Percentiles rank a stretch among this genome's conserved stretches.
Conservation (phyloP, 2,329 filamentous ascomycete species). For the Venturia aucupariae region DNA sequence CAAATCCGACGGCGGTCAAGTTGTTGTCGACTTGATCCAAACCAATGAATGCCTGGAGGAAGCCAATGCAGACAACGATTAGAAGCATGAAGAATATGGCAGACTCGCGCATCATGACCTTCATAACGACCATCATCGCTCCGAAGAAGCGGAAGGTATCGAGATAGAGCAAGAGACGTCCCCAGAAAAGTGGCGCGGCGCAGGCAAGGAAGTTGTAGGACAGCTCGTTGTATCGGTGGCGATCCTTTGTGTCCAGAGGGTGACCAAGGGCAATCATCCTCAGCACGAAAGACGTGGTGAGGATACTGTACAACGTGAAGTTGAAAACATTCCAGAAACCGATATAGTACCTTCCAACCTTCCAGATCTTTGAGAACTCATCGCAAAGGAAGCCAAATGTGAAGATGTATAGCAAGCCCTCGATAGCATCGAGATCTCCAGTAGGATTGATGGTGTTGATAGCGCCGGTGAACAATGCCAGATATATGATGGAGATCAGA, state of each 20-base stretch:
- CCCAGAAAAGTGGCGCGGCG: slow-evolving; percentile 94
- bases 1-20: slow-evolving; percentile 54
- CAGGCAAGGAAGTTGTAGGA: slow-evolving; percentile 95
- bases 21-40: slow-evolving; percentile 74
- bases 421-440: slow-evolving; percentile 75
- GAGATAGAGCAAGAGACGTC: slow-evolving; percentile 80
- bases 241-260: slow-evolving; percentile 36
- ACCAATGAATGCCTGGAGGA: slow-evolving; percentile 89
- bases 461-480: slow-evolving; percentile 76
- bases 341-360: slow-evolving; percentile 83
- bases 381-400: slow-evolving; percentile 86
- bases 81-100: slow-evolving; percentile 94
- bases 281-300: slow-evolving; percentile 68
- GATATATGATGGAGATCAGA: slow-evolving; percentile 71
- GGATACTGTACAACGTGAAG: slow-evolving; percentile 65
- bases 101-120: slow-evolving; percentile 58
- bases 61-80: slow-evolving; percentile 71
- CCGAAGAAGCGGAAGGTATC: slow-evolving; percentile 94
- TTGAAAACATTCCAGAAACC: slow-evolving; percentile 99
- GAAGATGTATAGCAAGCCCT: slow-evolving; percentile 80
- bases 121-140: slow-evolving; percentile 93
- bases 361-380: slow-evolving; percentile 82
- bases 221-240: slow-evolving; percentile 61
- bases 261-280: slow-evolving; percentile 71
- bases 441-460: slow-evolving; percentile 88